phyloP scores from a whole-genome alignment of 176 grass and related monocot genomes.

The Oryza australiensis region DNA sequence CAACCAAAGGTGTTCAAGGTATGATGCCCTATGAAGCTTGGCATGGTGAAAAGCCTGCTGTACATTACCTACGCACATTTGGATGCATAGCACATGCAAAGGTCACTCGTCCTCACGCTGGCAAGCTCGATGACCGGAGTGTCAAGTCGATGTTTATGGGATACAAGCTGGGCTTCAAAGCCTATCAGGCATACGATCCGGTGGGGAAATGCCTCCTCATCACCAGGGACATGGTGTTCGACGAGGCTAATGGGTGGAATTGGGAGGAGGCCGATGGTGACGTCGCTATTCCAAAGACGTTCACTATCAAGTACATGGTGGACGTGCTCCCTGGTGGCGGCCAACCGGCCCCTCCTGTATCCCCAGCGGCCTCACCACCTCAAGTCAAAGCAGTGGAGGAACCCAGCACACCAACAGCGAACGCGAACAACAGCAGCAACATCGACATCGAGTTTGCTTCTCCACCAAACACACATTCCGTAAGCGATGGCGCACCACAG shows the following conservation, averaged over 20 bases:
- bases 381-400: too few species aligned
- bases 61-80: neutral
- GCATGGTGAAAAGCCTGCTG: too few species aligned
- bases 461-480: too few species aligned
- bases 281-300: neutral
- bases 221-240: neutral
- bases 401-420: too few species aligned
- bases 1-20: neutral
- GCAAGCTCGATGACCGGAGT: too few species aligned
- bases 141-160: too few species aligned
- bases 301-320: neutral
- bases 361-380: neutral
- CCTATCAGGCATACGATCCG: neutral
- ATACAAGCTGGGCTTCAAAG: neutral
- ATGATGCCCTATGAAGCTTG: too few species aligned
- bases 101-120: too few species aligned
- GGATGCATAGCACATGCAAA: neutral
- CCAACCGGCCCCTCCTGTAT: neutral
- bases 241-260: neutral
- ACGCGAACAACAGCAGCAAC: too few species aligned
- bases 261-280: neutral
- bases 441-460: too few species aligned
- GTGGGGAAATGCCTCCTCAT: too few species aligned
- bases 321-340: neutral
- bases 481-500: too few species aligned